Evolutionary conservation across 2,329 filamentous ascomycete genomes (phyloP).

Genomic region (Penicillium polonicum): DNA sequence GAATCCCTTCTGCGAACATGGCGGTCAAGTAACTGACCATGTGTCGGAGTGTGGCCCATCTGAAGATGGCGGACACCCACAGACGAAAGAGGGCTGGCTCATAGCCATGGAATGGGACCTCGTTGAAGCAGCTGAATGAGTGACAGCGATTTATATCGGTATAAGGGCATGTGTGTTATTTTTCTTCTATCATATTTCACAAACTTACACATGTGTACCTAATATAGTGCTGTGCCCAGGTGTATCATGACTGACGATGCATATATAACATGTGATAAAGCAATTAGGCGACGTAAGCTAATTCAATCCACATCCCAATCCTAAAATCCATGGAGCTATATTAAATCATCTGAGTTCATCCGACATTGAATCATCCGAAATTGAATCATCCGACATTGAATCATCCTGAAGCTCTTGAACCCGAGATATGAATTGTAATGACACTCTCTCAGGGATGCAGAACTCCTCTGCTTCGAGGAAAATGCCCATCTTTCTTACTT

Average conservation of each 20-base stretch:
- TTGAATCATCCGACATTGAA: not conserved
- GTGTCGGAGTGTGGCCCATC: not conserved
- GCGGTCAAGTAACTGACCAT: not conserved
- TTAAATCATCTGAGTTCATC: not conserved
- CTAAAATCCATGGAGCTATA: not conserved
- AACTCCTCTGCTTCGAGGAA: not conserved
- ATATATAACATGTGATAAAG: too few species aligned
- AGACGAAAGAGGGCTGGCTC: constrained; percentile 30
- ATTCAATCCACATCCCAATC: not conserved
- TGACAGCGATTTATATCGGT: not conserved
- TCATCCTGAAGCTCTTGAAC: not conserved
- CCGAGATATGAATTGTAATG: not conserved
- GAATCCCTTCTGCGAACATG: not conserved
- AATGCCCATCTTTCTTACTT: not conserved
- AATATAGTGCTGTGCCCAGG: too few species aligned
- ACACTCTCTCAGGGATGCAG: not conserved
- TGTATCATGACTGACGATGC: too few species aligned
- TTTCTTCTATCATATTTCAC: not conserved
- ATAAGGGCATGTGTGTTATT: not conserved
- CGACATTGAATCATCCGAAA: not conserved
- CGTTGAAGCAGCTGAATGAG: constrained; percentile 6
- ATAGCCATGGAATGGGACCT: constrained; percentile 44
- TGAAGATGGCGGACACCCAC: not conserved
- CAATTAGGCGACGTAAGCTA: too few species aligned
- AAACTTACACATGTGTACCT: not conserved